Conservation (phyloP, 164 flowering plant species). For the Sedum album region DNA sequence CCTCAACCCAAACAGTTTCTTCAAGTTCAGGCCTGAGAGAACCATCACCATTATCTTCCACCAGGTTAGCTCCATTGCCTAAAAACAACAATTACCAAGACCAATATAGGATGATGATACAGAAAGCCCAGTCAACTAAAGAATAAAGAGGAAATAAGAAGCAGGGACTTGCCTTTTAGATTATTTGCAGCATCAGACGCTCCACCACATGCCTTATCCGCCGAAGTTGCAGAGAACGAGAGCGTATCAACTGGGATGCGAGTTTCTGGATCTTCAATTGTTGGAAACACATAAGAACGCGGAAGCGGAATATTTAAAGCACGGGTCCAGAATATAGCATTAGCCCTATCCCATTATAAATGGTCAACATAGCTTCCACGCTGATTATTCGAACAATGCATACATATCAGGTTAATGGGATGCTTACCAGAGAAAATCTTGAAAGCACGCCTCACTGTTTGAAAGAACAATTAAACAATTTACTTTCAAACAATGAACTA, state of each 20-base stretch:
- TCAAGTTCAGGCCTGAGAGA: slow-evolving; percentile 21
- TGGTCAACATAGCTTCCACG: slow-evolving; percentile 7
- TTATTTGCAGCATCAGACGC: slow-evolving; percentile 15
- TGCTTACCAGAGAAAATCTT: slow-evolving; percentile 89
- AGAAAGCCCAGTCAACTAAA: not conserved
- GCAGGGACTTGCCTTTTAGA: slow-evolving; percentile 27
- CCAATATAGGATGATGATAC: not conserved
- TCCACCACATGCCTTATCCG: slow-evolving; percentile 20
- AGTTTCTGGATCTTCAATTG: slow-evolving; percentile 24
- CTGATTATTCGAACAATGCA: not conserved
- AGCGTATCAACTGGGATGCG: slow-evolving; percentile 14
- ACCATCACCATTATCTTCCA: slow-evolving; percentile 17
- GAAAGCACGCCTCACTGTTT: slow-evolving; percentile 67
- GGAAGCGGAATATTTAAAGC: slow-evolving; percentile 91
- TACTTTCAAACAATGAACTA: not conserved
- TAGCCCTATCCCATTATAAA: slow-evolving; percentile 57
- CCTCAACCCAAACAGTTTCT: slow-evolving; percentile 88
- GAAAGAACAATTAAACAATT: slow-evolving; percentile 16
- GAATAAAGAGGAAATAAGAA: not conserved
- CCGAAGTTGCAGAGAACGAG: slow-evolving; percentile 17
- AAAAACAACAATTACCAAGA: not conserved
- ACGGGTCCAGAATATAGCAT: slow-evolving; percentile 93
- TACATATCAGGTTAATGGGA: not conserved
- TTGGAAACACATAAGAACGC: slow-evolving; percentile 66
- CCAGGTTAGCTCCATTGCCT: slow-evolving; percentile 15